Base-by-base conservation (phyloP, 306 rosid genomes). In the Begonia peltatifolia region DNA sequence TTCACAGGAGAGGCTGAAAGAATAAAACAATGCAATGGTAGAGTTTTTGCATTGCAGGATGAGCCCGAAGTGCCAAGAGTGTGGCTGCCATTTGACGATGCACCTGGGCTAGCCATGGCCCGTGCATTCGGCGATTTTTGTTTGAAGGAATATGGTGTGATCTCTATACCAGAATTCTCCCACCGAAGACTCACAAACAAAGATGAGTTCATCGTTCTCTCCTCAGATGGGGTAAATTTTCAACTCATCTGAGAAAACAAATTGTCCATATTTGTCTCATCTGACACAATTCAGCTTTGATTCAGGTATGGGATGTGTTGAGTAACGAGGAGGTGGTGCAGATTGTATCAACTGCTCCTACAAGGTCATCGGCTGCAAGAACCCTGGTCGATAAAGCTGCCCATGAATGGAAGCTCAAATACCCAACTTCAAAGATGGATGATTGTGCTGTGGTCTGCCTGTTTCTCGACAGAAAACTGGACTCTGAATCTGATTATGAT, bases 51-150 rank as follows among this genome's bases (percentile, higher is more conserved):
- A 13, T 57, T 77, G 57, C 79, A 73, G 67, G 83, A 77, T 54
- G 83, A 77, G 69, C 83, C 83, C 0, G 83, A 77, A 46, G 83
- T 77, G 36, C 76, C 77, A 30, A 74, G 83, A n/a, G 76, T 77
- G 18, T 77, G 83, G 83, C 63, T 77, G 62, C 83, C 83, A 4
- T 60, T 69, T 47, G 74, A 58, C 20, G 83, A 77, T 54, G 70
- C 83, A 5, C 83, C 83, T 42, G 83, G 83, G 60, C 63, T 77
- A 56, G 83, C 83, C 9, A 77, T 77, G 83, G 79, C 83, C 17
- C 70, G 83, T 43, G 83, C 83, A 50, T 77, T 77, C 18, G 83
- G 83, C 22, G 83, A 77, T 57, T 77, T 77, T 43, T 77, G 83
- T 60, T 71, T 77, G 14, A 77, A 77, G 75, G 79, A 77, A 67